Evolutionary conservation across 352 stramenopile genomes (phyloP), one percentile per base, ranked within the genome.

Genomic region (Phytophthora sojae): DNA sequence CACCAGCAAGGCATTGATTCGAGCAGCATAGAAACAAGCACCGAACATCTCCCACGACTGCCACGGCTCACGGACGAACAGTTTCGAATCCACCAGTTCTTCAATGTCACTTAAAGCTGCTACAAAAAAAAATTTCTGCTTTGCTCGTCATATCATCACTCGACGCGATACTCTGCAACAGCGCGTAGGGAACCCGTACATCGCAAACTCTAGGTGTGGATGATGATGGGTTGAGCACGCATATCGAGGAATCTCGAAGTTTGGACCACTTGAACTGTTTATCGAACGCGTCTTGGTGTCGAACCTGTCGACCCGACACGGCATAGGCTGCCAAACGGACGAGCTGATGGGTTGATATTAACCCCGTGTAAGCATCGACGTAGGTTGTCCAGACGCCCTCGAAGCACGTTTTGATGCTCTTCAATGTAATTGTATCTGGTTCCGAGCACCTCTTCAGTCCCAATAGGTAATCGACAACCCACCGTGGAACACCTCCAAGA

Each of bases 401-500:
- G 35, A 69, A 73, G 35, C 54, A 73, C 0, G 14, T 26, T 6
- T 30, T 19, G 26, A 74, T 57, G 1, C 1, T 63, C 3, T 44
- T 14, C 37, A 55, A 32, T 37, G 2, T 53, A 17, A 52, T 7
- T 3, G 12, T 3, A 14, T 63, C 9, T n/a, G 12, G 12, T 44
- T 17, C 12, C 15, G 14, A 5, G 37, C 12, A 44, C 37, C 37
- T 44, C 7, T n/a, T 42, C n/a, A 53, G 25, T 14, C 3, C 4
- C 9, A 1, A n/a, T 26, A 72, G n/a, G 23, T 72, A 72, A 6
- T 47, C 29, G 23, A 55, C 51, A 73, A 68, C 12, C 58, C 58
- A 68, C 37, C 58, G 30, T 7, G 65, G 58, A 63, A 73, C 58
- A 45, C 65, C 65, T 19, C 52, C 42, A 63, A 64, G 44, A 67